phyloP scores from a whole-genome alignment of 169 alveolate genomes.

The Plasmodium falciparum region DNA sequence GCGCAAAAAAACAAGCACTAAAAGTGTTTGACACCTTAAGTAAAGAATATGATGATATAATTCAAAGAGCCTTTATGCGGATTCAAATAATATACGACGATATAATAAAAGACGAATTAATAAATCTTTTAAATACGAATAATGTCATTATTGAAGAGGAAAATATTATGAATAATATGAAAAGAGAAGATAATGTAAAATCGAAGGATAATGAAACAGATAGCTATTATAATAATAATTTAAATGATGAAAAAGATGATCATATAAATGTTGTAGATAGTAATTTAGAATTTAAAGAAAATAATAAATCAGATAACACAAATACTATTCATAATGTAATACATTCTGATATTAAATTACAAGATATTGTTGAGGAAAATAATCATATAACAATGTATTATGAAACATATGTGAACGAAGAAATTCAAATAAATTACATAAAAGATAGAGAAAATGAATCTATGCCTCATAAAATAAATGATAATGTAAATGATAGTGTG shows the following conservation, averaged over 20 bases:
- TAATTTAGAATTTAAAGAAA: neutral
- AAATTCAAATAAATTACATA: too few species aligned
- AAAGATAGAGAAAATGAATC: too few species aligned
- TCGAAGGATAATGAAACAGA: neutral
- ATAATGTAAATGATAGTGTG: neutral
- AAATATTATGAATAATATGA: slow-evolving; percentile 31
- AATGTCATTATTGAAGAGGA: slow-evolving; percentile 80
- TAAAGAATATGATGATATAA: slow-evolving; percentile 85
- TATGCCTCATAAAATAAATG: neutral
- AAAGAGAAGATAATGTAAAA: slow-evolving; percentile 37
- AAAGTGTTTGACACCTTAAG: slow-evolving; percentile 87
- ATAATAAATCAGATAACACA: slow-evolving; percentile 1
- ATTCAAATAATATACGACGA: slow-evolving; percentile 79
- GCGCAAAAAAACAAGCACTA: slow-evolving; percentile 89
- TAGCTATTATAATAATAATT: neutral
- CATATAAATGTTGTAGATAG: neutral
- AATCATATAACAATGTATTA: too few species aligned
- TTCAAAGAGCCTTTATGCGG: slow-evolving; percentile 88
- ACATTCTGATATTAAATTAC: too few species aligned
- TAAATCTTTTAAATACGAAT: slow-evolving; percentile 70
- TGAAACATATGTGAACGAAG: too few species aligned
- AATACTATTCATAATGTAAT: neutral
- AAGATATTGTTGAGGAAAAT: too few species aligned
- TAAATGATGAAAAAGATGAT: neutral
- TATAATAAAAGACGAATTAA: slow-evolving; percentile 72